Percentiles rank a stretch among this genome's conserved stretches.
These are phyloP conservation scores for Ustilago shanxiensis DNA, from an alignment of 1,284 basidiomycete genomes.

Conservation along the genomic window DNA sequence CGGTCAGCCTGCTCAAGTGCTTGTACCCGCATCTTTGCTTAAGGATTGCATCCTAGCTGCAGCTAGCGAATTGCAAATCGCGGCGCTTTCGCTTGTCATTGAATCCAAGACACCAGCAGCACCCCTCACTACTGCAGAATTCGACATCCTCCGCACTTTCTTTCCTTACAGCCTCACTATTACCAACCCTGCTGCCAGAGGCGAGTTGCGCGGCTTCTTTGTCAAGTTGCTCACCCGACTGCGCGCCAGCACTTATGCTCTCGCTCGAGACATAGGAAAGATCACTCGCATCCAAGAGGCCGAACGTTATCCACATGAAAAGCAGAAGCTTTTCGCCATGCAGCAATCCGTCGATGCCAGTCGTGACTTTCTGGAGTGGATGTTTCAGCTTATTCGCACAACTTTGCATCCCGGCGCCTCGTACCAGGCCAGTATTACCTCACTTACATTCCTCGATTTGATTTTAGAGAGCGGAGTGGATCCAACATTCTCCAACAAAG, in stretches of 20 bases:
- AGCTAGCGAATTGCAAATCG: conserved; percentile 55
- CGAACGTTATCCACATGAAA: conserved; percentile 38
- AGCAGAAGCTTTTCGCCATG: conserved; percentile 33
- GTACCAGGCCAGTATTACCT: conserved; percentile 58
- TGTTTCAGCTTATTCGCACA: conserved; percentile 35
- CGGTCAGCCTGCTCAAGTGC: conserved; percentile 24
- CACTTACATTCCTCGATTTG: conserved; percentile 57
- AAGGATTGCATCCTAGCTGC: conserved; percentile 52
- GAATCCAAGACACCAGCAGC: conserved; percentile 58
- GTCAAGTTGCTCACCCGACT: conserved; percentile 62
- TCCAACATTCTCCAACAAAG: conserved; percentile 29
- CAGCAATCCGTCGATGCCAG: conserved; percentile 29
- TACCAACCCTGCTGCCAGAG: conserved; percentile 55
- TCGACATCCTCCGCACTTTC: conserved; percentile 48
- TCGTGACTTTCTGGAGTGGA: conserved; percentile 40
- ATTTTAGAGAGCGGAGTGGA: conserved; percentile 57
- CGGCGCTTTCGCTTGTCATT: conserved; percentile 54
- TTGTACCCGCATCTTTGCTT: conserved; percentile 43
- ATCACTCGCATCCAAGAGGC: conserved; percentile 44
- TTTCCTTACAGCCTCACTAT: conserved; percentile 53
- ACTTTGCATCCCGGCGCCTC: conserved; percentile 64
- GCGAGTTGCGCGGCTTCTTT: conserved; percentile 58
- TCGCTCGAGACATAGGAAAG: conserved; percentile 37
- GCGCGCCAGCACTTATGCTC: conserved; percentile 56
- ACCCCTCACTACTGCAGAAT: conserved; percentile 42